Conservation (phyloP, 768 basidiomycete species). For the Pleurotus eryngii region DNA sequence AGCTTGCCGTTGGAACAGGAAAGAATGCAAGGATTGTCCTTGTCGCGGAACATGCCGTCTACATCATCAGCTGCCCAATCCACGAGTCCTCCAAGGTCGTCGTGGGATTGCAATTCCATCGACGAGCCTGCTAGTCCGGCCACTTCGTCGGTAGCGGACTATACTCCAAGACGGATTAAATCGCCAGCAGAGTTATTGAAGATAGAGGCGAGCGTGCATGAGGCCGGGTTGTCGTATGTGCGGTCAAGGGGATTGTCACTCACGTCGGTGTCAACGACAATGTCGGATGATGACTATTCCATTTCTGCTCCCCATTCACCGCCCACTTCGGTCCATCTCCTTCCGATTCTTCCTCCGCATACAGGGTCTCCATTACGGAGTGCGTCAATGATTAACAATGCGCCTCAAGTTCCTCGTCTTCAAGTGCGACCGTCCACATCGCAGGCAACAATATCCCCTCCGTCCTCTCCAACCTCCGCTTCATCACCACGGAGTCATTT, state of each 20-base stretch:
- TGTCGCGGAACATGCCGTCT: constrained; percentile 9
- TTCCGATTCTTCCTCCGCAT: constrained; percentile 11
- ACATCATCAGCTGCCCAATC: neutral
- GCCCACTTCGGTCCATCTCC: constrained; percentile 20
- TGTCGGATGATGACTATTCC: constrained; percentile 26
- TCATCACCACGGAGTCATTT: constrained; percentile 7
- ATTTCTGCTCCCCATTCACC: constrained; percentile 23
- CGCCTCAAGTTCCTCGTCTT: constrained; percentile 16
- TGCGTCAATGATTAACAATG: constrained; percentile 15
- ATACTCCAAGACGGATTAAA: constrained; percentile 64
- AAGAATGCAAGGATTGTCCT: constrained; percentile 16
- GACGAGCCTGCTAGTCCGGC: constrained; percentile 30
- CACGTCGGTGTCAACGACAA: constrained; percentile 35
- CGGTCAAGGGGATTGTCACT: constrained; percentile 34
- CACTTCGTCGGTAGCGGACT: constrained; percentile 33
- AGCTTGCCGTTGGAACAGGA: constrained; percentile 48
- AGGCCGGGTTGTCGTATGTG: constrained; percentile 22
- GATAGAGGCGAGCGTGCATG: constrained; percentile 49
- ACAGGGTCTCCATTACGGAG: constrained; percentile 15
- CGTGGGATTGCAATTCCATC: neutral
- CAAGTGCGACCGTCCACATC: constrained; percentile 32
- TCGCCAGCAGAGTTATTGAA: constrained; percentile 62
- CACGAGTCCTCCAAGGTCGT: neutral
- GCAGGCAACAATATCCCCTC: constrained; percentile 22
- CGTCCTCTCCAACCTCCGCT: constrained; percentile 17